Evolutionary conservation across 768 basidiomycete species (phyloP).

Genomic region (Tubosaeta sp.): DNA sequence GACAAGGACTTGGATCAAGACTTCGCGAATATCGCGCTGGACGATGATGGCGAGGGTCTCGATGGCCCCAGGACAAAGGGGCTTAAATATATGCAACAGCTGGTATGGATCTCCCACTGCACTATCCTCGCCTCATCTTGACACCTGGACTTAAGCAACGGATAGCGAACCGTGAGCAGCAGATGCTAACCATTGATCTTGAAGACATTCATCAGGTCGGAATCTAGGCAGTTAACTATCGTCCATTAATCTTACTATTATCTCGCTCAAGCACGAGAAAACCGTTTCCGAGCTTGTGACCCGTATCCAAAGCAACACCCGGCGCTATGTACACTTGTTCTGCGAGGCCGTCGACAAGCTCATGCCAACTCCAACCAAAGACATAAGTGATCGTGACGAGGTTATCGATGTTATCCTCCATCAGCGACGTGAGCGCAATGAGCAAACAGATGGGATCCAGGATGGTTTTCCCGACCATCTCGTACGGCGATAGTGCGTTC

Average conservation of each 20-base stretch:
- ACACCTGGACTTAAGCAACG: constrained; percentile 57
- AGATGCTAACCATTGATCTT: constrained; percentile 83
- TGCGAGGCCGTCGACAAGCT: constrained; percentile 86
- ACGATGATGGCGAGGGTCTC: constrained; percentile 40
- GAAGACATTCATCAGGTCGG: constrained; percentile 79
- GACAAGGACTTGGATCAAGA: constrained; percentile 64
- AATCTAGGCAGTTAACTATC: constrained; percentile 4
- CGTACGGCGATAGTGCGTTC: constrained; percentile 88
- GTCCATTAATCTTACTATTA: constrained; percentile 9
- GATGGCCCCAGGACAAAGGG: constrained; percentile 35
- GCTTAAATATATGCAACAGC: constrained; percentile 77
- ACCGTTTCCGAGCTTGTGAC: constrained; percentile 69
- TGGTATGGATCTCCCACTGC: constrained; percentile 49
- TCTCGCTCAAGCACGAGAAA: constrained; percentile 53
- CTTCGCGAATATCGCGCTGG: constrained; percentile 68
- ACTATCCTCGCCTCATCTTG: constrained; percentile 17
- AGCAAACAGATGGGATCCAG: constrained; percentile 67
- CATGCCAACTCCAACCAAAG: constrained; percentile 84
- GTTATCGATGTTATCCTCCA: constrained; percentile 96
- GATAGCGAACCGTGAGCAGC: constrained; percentile 90
- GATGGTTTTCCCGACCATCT: constrained; percentile 88
- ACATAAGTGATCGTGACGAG: constrained; percentile 87
- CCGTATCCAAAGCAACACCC: constrained; percentile 78
- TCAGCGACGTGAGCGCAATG: constrained; percentile 86
- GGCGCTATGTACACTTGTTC: constrained; percentile 88